Percentiles rank a stretch among this genome's conserved stretches.
Conservation (phyloP, 371 early-diverging fungal species). For the Syncephalastrum monosporum region DNA sequence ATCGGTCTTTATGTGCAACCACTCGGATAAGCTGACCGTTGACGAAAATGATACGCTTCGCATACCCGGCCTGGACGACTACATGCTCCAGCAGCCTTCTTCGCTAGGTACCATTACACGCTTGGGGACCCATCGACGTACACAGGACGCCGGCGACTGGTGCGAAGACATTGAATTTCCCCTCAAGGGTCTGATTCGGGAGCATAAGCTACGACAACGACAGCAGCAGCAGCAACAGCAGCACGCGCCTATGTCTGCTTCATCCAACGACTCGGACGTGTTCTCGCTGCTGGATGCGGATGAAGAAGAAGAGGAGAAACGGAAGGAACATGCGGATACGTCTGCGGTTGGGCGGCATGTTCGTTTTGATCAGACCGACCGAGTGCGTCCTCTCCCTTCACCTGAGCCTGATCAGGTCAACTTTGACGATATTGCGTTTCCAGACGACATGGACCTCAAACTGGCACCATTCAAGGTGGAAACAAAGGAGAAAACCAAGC, state of each 20-base stretch:
- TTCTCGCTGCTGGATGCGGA: background rate
- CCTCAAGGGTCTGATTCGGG: background rate
- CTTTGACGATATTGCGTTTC: constrained; percentile 28
- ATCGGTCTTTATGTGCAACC: constrained; percentile 25
- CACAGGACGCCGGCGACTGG: constrained; percentile 35
- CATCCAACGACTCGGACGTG: background rate
- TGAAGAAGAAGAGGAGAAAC: constrained; percentile 1
- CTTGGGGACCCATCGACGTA: constrained; percentile 14
- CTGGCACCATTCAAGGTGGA: background rate
- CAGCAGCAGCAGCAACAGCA: background rate
- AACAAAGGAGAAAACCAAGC: background rate
- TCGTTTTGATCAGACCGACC: too few species aligned
- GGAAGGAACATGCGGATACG: too few species aligned
- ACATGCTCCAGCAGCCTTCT: constrained; percentile 23
- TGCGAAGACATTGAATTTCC: constrained; percentile 16
- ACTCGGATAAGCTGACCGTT: constrained; percentile 11
- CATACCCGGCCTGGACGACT: constrained; percentile 26
- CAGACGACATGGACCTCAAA: constrained; percentile 17
- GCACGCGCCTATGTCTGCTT: background rate
- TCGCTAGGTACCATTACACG: constrained; percentile 19
- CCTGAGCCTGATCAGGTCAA: constrained; percentile 13
- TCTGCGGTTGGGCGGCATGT: too few species aligned
- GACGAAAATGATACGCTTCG: constrained; percentile 8
- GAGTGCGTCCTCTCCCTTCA: background rate
- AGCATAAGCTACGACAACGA: background rate